These are phyloP conservation scores for Dipteronia dyeriana DNA, from an alignment of 345 rosid species.

Conservation along the genomic window DNA sequence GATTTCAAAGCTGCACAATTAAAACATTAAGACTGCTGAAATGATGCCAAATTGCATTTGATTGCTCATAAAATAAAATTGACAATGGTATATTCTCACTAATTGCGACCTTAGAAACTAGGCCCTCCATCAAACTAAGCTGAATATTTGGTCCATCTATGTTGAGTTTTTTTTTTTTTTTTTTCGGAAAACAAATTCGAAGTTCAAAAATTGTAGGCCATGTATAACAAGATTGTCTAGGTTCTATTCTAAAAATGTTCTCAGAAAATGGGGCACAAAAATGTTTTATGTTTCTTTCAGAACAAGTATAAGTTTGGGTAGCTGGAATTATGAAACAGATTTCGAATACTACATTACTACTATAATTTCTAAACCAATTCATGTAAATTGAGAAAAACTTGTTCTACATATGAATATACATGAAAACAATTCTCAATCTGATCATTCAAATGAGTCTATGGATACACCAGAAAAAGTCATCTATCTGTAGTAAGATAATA, in stretches of 20 bases:
- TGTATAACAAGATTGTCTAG: background rate
- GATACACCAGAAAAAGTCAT: background rate
- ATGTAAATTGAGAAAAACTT: background rate
- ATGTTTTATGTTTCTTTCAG: background rate
- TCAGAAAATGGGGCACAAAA: background rate
- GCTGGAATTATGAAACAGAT: background rate
- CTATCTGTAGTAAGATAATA: background rate
- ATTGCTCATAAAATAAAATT: background rate
- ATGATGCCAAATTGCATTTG: background rate
- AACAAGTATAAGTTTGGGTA: background rate
- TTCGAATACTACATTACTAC: background rate
- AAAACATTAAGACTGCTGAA: background rate
- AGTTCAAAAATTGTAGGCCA: background rate
- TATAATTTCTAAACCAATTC: background rate
- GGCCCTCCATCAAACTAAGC: background rate
- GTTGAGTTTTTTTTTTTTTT: background rate
- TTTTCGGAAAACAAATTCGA: background rate
- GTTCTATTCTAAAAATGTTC: background rate
- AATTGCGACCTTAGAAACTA: background rate
- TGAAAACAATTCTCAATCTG: background rate
- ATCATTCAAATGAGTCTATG: background rate
- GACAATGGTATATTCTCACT: background rate
- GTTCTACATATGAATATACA: background rate
- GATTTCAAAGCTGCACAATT: conserved; percentile 62
- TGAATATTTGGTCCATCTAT: background rate